Conservation (phyloP, 2,329 filamentous ascomycete species). For the Chlorencoelia australis region DNA sequence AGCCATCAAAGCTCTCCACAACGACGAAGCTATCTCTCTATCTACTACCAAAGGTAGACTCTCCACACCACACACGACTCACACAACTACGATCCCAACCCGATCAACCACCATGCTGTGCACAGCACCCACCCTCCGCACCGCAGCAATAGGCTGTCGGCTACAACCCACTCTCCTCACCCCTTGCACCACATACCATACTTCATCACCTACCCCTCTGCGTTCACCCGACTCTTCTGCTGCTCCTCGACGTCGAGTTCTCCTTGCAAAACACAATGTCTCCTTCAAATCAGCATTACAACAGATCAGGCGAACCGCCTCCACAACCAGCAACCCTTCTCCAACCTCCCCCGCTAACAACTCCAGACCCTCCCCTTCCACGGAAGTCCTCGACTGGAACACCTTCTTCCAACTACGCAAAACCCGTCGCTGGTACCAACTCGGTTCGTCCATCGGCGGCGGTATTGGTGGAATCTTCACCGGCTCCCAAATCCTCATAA, state of each 20-base stretch:
- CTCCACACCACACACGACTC: conserved; percentile 3
- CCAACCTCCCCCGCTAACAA: conserved; percentile 4
- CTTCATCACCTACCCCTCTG: conserved; percentile 14
- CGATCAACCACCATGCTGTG: conserved; percentile 20
- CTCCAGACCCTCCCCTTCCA: conserved; percentile 5
- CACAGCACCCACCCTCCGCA: conserved; percentile 22
- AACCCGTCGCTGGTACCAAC: conserved; percentile 72
- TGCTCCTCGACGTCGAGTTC: conserved; percentile 15
- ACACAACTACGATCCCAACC: not conserved
- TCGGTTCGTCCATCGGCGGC: conserved; percentile 62
- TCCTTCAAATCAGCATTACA: conserved; percentile 13
- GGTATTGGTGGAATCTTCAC: conserved; percentile 51
- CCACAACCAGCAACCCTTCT: conserved; percentile 13
- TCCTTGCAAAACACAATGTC: conserved; percentile 22
- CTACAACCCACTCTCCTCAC: conserved; percentile 23
- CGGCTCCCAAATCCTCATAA: conserved; percentile 57
- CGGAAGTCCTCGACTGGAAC: conserved; percentile 61
- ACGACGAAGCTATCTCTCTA: not conserved
- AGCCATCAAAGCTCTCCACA: too few relatives aligned
- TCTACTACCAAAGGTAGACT: not conserved
- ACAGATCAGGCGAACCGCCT: conserved; percentile 10
- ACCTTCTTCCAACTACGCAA: conserved; percentile 86
- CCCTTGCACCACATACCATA: conserved; percentile 17
- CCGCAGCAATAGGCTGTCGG: conserved; percentile 24
- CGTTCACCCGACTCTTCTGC: conserved; percentile 12